These are phyloP conservation scores for Aureobasidium zeae DNA, from an alignment of 2,329 filamentous ascomycete genomes.

Conservation along the genomic window DNA sequence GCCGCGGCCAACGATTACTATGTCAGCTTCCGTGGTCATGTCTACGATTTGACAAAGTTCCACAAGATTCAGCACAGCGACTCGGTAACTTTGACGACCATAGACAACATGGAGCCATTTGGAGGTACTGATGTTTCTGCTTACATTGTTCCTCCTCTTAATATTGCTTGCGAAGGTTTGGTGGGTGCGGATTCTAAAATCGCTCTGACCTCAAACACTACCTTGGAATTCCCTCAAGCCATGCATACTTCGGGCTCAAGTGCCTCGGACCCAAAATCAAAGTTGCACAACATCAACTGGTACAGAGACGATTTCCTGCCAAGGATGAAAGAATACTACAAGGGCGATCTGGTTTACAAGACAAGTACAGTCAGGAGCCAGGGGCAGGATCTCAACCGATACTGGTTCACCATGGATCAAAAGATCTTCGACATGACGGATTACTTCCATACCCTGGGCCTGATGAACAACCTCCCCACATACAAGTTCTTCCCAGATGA, in stretches of 20 bases:
- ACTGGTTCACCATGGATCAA: constrained; percentile 71
- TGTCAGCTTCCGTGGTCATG: constrained; percentile 76
- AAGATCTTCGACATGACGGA: constrained; percentile 83
- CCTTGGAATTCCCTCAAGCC: constrained; percentile 39
- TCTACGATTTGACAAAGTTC: constrained; percentile 88
- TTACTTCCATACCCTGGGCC: constrained; percentile 70
- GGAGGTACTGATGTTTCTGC: constrained; percentile 68
- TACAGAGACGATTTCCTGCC: constrained; percentile 67
- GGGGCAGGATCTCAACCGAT: constrained; percentile 57
- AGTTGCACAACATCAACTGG: constrained; percentile 60
- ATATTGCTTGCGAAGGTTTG: constrained; percentile 62
- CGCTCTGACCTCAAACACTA: constrained; percentile 57
- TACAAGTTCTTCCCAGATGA: constrained; percentile 66
- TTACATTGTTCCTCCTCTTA: constrained; percentile 78
- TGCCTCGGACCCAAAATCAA: constrained; percentile 47
- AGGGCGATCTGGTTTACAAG: constrained; percentile 73
- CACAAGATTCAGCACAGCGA: constrained; percentile 81
- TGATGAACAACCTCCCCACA: constrained; percentile 40
- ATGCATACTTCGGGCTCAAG: constrained; percentile 60
- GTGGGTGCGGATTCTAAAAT: constrained; percentile 46
- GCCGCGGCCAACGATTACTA: constrained; percentile 68
- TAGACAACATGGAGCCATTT: constrained; percentile 62
- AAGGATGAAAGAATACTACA: constrained; percentile 74
- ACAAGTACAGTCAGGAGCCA: constrained; percentile 50
- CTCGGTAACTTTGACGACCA: constrained; percentile 49